These are phyloP conservation scores for Leccinum subrobustum DNA, from an alignment of 1,284 basidiomycete genomes.

Conservation along the genomic window DNA sequence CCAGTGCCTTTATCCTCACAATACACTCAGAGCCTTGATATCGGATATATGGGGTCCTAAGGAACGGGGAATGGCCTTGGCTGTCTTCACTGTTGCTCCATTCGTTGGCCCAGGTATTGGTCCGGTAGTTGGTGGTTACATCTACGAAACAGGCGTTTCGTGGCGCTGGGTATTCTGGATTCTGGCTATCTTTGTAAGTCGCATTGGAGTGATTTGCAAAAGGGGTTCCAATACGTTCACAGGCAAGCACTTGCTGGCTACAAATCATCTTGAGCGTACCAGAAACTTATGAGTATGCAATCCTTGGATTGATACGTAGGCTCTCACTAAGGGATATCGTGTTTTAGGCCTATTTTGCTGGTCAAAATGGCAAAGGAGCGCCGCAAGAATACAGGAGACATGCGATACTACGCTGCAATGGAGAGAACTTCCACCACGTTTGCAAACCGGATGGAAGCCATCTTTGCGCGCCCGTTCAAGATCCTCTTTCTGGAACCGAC, in stretches of 20 bases:
- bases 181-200: constrained; percentile 57
- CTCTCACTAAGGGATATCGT: background rate
- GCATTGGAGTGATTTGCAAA: background rate
- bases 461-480: constrained; percentile 62
- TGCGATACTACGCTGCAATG: constrained; percentile 55
- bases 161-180: constrained; percentile 84
- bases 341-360: constrained; percentile 53
- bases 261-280: constrained; percentile 68
- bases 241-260: constrained; percentile 46
- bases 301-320: background rate
- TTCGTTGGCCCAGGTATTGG: constrained; percentile 74
- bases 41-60: constrained; percentile 70
- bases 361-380: constrained; percentile 41
- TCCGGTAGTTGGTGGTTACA: constrained; percentile 62
- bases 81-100: constrained; percentile 70
- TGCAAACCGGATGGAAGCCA: constrained; percentile 44
- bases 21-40: constrained; percentile 44
- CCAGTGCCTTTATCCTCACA: background rate
- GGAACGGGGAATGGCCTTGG: constrained; percentile 66
- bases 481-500: constrained; percentile 78
- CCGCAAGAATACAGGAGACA: constrained; percentile 60
- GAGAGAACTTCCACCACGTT: constrained; percentile 44
- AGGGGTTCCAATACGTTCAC: constrained; percentile 3
- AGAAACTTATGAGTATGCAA: constrained; percentile 62
- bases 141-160: constrained; percentile 45